Evolutionary conservation across 768 basidiomycete species (phyloP), one percentile per base, ranked within the genome.

Genomic region (Tricholoma furcatifolium): DNA sequence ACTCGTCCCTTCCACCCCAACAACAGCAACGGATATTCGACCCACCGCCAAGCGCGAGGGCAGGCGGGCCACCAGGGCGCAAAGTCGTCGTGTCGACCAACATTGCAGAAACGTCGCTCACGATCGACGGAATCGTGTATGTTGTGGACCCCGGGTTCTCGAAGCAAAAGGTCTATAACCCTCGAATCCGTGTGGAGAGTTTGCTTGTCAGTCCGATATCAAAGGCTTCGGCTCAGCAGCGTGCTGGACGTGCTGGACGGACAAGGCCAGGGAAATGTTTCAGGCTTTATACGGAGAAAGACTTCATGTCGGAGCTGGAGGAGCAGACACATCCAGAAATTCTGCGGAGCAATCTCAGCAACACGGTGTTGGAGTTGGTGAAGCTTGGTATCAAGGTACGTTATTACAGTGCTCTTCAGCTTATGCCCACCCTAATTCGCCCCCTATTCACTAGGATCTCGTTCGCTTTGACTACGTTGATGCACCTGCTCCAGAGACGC

Each of bases 51-150:
- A 59, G 75, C 4, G 67, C 93, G 0, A 74, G 78, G 0, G 67
- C 80, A 0, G 84, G 75, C 45, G 88, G 93, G 1, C 87, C 93
- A 0, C 86, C 88, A 0, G 96, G 96, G 0, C 83, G 96, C 54
- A 99, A 99, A 68, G 82, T 98, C 40, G 90, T 99, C 30, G 77
- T 99, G 1, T 92, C 94, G 8, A 99, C 96, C 24, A 99, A 98
- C 66, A 93, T 98, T 53, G 97, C 97, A 3, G 96, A 99, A 70
- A 98, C 96, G 2, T 96, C 93, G 2, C 72, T 98, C 39, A 99
- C 96, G 2, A 98, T 99, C 53, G 96, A 99, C 60, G 96, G 96
- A 18, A 98, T 99, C 62, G 95, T 99, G n/a, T 99, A 98, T 62
- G 96, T 98, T 52, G 94, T 98, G 42, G 96, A 98, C 64, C 93